phyloP scores from a whole-genome alignment of 306 rosid species.

The Acacia acuminata region DNA sequence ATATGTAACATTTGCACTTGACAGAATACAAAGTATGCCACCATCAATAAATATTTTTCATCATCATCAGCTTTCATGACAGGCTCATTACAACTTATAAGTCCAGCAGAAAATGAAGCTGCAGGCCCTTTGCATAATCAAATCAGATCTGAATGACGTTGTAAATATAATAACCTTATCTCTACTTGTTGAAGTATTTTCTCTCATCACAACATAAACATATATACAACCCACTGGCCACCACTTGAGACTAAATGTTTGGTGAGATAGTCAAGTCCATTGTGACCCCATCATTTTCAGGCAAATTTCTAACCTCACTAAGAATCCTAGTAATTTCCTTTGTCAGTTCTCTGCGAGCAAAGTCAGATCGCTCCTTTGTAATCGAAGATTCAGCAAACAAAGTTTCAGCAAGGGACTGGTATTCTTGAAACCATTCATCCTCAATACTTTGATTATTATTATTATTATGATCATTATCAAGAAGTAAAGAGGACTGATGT shows the following conservation, averaged over 20 bases:
- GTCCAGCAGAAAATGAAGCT: constrained; percentile 22
- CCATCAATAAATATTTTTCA: constrained; percentile 15
- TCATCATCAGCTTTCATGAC: constrained; percentile 26
- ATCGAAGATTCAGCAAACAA: constrained; percentile 74
- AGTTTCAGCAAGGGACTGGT: constrained; percentile 67
- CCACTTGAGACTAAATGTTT: constrained; percentile 41
- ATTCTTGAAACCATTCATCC: constrained; percentile 82
- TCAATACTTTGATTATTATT: constrained; percentile 38
- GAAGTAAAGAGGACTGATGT: constrained; percentile 55
- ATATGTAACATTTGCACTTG: neutral
- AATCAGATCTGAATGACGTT: constrained; percentile 7
- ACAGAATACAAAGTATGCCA: constrained; percentile 8
- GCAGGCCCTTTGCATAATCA: constrained; percentile 17
- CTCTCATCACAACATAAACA: constrained; percentile 15
- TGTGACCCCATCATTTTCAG: constrained; percentile 62
- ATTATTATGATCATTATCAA: constrained; percentile 45
- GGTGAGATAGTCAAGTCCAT: constrained; percentile 75
- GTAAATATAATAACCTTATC: constrained; percentile 16
- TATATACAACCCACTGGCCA: constrained; percentile 26
- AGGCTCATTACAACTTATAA: neutral
- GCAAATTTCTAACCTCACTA: constrained; percentile 78
- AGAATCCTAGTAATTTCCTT: constrained; percentile 75
- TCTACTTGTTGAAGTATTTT: neutral
- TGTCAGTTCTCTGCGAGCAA: constrained; percentile 61
- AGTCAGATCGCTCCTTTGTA: constrained; percentile 85